Base-by-base conservation (phyloP, 106 monocot species). In the Posidonia australis region DNA sequence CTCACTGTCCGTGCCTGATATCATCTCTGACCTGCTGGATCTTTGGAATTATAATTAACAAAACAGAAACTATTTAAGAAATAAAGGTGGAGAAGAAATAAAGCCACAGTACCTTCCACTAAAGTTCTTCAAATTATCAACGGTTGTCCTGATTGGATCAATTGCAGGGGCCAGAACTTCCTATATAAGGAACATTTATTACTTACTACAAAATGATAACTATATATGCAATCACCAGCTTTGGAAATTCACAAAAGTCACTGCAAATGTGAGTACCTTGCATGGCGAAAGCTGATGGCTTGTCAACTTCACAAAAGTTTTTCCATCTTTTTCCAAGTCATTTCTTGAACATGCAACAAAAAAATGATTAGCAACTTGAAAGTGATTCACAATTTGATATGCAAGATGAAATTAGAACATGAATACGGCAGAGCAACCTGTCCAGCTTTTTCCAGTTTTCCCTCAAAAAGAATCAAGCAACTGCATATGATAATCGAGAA, bases 101-200 rank as follows among this genome's bases (percentile, higher is more conserved):
- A 64, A 26, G 45, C 16, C 60, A 46, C 12, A 27, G 3, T 82
- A 91, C 96, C 87, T 87, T 60, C 83, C 76, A 55, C 68, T 71
- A 18, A 98, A 82, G 60, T 73, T 85, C 63, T 84, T 91, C 36
- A 98, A 72, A 59, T 91, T 91, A 51, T 87, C 84, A 54, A 87
- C 84, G 70, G 83, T 78, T 18, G 75, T 82, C 52, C 75, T 81
- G n/a, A 87, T 77, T 28, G 75, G 76, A 62, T 60, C 47, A 11
- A 87, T 76, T 53, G 78, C 78, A 71, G 84, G 76, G 22, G 69
- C 69, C 29, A 98, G 71, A 62, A 80, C 76, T 67, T 85, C 84
- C 96, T 98, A 58, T 58, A 17, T 13, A 58, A 58, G 58, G 16
- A 58, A 58, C 13, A 9, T 58, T 25, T 58, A 16, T 29, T 29